These are phyloP conservation scores for Hypoxylon lenormandii DNA, from an alignment of 495 filamentous ascomycete genomes.

Conservation along the genomic window DNA sequence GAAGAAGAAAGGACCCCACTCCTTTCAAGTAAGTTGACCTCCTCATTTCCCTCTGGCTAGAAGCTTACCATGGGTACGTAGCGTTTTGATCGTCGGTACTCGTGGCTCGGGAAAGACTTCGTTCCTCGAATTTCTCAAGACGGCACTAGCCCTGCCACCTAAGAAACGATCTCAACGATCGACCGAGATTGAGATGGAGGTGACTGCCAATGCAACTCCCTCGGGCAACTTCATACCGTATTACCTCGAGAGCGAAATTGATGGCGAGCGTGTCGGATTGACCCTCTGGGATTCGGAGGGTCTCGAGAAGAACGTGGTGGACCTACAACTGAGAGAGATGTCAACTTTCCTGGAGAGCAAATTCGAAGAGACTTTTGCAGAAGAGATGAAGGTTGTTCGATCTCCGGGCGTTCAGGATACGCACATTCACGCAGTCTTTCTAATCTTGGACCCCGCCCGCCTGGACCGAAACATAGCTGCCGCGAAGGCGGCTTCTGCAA, in stretches of 20 bases:
- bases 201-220: slow-evolving; percentile 61
- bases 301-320: slow-evolving; percentile 90
- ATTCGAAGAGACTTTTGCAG: slow-evolving; percentile 96
- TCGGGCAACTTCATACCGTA: slow-evolving; percentile 79
- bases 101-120: slow-evolving; percentile 93
- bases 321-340: slow-evolving; percentile 91
- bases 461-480: slow-evolving; percentile 85
- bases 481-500: slow-evolving; percentile 64
- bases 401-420: slow-evolving; percentile 94
- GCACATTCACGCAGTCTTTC: slow-evolving; percentile 95
- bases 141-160: slow-evolving; percentile 78
- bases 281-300: slow-evolving; percentile 97
- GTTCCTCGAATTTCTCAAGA: slow-evolving; percentile 94
- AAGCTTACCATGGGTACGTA: slow-evolving; percentile 54
- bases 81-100: slow-evolving; percentile 89
- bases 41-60: slow-evolving; percentile 3
- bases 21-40: slow-evolving; percentile 88
- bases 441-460: slow-evolving; percentile 88
- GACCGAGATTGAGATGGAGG: slow-evolving; percentile 63
- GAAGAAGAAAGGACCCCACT: slow-evolving; percentile 94
- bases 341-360: slow-evolving; percentile 94
- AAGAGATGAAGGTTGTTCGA: slow-evolving; percentile 97
- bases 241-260: slow-evolving; percentile 94
- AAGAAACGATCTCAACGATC: slow-evolving; percentile 73
- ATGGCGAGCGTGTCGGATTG: slow-evolving; percentile 88